Evolutionary conservation across 2,329 filamentous ascomycete genomes (phyloP).

Genomic region (Calycina herbarum): DNA sequence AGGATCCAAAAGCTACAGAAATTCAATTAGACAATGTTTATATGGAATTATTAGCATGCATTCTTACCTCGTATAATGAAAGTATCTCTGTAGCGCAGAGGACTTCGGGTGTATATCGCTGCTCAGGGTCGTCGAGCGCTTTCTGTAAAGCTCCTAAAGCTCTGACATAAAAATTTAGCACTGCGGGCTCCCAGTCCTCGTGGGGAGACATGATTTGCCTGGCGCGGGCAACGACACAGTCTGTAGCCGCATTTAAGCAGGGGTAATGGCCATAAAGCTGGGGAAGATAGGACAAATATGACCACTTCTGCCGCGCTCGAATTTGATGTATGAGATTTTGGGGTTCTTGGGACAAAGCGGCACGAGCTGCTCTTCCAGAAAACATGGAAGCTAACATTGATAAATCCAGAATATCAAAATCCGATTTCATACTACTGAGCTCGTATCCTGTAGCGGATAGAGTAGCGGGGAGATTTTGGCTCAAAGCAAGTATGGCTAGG

Average conservation of each 20-base stretch:
- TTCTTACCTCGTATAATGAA: conserved; percentile 30
- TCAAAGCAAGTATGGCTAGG: conserved; percentile 11
- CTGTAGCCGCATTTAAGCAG: conserved; percentile 32
- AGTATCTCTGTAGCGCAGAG: conserved; percentile 32
- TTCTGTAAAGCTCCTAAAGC: conserved; percentile 23
- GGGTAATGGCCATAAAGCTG: conserved; percentile 29
- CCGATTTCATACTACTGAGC: conserved; percentile 28
- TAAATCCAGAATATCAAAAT: conserved; percentile 33
- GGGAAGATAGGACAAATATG: conserved; percentile 34
- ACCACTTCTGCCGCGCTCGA: conserved; percentile 29
- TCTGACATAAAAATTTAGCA: conserved; percentile 28
- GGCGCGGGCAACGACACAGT: conserved; percentile 34
- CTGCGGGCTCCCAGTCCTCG: conserved; percentile 21
- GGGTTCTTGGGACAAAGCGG: conserved; percentile 27
- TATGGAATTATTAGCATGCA: conserved; percentile 15
- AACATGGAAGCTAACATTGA: conserved; percentile 34
- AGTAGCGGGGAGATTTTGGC: conserved; percentile 11
- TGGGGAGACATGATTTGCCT: conserved; percentile 29
- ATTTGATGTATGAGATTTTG: conserved; percentile 29
- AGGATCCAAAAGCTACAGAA: conserved; percentile 37
- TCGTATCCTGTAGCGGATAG: conserved; percentile 32
- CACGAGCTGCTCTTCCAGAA: conserved; percentile 31
- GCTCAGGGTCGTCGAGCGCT: conserved; percentile 27
- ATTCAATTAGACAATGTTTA: conserved; percentile 15
- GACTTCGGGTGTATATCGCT: conserved; percentile 29